Base-by-base conservation (phyloP, 805 yeast species). In the Yarrowia keelungensis region DNA sequence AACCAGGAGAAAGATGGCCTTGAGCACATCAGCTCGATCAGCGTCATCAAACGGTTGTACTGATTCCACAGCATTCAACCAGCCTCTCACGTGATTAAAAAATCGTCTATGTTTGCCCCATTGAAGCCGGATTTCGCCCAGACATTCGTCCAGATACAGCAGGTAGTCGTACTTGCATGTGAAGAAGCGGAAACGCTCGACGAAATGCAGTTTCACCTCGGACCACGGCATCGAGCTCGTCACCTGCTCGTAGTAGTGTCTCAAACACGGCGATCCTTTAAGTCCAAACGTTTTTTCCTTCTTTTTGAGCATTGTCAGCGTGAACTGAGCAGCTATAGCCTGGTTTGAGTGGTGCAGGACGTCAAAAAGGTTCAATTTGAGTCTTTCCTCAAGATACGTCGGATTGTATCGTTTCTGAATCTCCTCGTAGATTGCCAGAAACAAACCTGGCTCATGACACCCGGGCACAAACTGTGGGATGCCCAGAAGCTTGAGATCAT, bases 391-490 rank as follows among this genome's bases (percentile, higher is more conserved):
- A 1, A 62, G 47, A 42, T 22, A 62, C 3, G 67, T 62, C 26
- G 67, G 67, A n/a, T 62, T 62, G 56, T 62, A 62, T 32, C 67
- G 67, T 26, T 39, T 49, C 22, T 47, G 54, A n/a, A 62, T 62
- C 39, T 62, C 67, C 15, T 62, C 56, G 16, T 47, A 62, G 39
- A 62, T 62, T 9, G 56, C 43, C 38, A 62, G 8, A 62, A 62
- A 62, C 41, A 62, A 12, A 0, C 67, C 67, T 1, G 67, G 67
- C n/a, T 62, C 67, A 11, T 62, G 67, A 39, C 67, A 62, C 5
- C 67, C 67, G 7, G 67, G 67, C 19, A 62, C 67, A 47, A 62
- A 62, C 22, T 62, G 67, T 3, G 67, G 67, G n/a, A 62, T 38
- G 2, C 67, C 67, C 47, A 62, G 39, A 15, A 62, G 56, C 56